A percentile compares a stretch with the other conserved stretches of the same genome.
Evolutionary conservation across 2,329 filamentous ascomycete species (phyloP).

Genomic region (Penicillium sp.): DNA sequence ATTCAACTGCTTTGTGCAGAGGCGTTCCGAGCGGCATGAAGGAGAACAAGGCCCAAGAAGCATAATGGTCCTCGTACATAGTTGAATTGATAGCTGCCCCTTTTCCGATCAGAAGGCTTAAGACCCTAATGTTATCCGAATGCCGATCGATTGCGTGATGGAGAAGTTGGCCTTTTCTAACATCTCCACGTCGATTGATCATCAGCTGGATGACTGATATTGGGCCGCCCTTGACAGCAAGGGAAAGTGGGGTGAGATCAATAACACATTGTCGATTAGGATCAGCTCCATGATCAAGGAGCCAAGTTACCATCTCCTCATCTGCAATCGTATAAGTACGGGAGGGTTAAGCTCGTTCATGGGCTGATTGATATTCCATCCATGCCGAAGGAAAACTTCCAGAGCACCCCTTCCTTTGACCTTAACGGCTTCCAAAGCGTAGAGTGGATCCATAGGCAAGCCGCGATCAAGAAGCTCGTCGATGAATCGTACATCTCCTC

Average conservation of each 20-base stretch:
- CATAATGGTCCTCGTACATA: conserved; percentile 31
- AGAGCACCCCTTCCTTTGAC: conserved; percentile 22
- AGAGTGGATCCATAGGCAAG: conserved; percentile 25
- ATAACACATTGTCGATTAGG: conserved; percentile 34
- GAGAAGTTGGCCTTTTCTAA: conserved; percentile 33
- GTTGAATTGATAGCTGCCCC: conserved; percentile 29
- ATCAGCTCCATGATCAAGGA: conserved; percentile 37
- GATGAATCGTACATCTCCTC: conserved; percentile 21
- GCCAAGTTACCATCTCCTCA: conserved; percentile 33
- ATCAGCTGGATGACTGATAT: conserved; percentile 31
- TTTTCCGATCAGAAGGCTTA: conserved; percentile 28
- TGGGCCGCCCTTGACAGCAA: conserved; percentile 29
- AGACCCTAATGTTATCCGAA: conserved; percentile 25
- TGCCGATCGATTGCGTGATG: conserved; percentile 27
- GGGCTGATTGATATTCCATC: conserved; percentile 34
- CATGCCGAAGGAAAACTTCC: conserved; percentile 22
- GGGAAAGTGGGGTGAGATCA: conserved; percentile 34
- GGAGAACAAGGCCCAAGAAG: conserved; percentile 24
- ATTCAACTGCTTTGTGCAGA: conserved; percentile 32
- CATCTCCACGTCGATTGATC: conserved; percentile 26
- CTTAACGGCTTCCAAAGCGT: conserved; percentile 25
- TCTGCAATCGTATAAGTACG: conserved; percentile 29
- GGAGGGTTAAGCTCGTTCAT: conserved; percentile 29
- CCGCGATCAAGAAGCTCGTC: conserved; percentile 28
- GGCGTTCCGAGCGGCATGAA: conserved; percentile 32